Evolutionary conservation across 208 protist genomes (phyloP).

Genomic region (Trichomonas vaginalis): DNA sequence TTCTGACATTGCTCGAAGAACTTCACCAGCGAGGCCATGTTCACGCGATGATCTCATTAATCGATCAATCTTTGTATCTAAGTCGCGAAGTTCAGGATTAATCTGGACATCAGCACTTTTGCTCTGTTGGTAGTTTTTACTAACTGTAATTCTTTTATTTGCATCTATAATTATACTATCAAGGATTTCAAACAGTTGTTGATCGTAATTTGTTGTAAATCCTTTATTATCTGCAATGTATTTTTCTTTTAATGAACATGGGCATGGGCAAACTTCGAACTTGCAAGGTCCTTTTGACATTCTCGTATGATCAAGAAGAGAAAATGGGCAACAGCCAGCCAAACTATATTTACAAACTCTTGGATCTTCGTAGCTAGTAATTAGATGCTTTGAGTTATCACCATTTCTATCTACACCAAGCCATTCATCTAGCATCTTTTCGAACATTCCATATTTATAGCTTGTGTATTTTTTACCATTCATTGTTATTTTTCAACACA

Average conservation of each 20-base stretch:
- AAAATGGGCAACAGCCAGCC: not conserved
- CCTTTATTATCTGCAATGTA: not conserved
- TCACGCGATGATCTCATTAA: not conserved
- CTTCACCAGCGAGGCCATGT: not conserved
- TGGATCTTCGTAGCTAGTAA: not conserved
- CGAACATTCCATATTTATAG: not conserved
- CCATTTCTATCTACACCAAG: not conserved
- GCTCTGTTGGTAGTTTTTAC: not conserved
- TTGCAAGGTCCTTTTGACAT: not conserved
- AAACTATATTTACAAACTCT: not conserved
- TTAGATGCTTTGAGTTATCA: not conserved
- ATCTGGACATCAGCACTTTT: not conserved
- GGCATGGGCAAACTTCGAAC: not conserved
- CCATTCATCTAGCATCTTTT: not conserved
- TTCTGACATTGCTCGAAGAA: not conserved
- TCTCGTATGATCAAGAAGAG: not conserved
- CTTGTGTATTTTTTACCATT: not conserved
- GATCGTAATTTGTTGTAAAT: not conserved
- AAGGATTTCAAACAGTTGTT: not conserved
- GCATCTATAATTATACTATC: not conserved
- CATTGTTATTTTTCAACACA: not conserved
- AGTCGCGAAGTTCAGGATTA: not conserved
- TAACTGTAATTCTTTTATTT: not conserved
- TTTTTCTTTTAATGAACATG: not conserved
- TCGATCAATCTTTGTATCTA: not conserved